These are phyloP conservation scores for Phaeoacremonium minimum DNA, from an alignment of 2,329 filamentous ascomycete genomes.

Conservation along the genomic window DNA sequence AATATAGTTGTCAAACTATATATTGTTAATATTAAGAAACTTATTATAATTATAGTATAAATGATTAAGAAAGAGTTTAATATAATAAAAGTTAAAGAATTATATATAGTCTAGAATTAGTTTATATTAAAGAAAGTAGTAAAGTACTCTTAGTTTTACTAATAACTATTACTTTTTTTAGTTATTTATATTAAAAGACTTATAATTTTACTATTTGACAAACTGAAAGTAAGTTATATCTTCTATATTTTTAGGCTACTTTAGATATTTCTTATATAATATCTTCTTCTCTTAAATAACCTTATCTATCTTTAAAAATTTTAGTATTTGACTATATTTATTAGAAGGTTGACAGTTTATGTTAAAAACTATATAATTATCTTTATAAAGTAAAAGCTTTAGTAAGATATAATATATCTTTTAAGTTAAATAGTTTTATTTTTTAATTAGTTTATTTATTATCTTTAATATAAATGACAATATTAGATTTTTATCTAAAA, in stretches of 20 bases:
- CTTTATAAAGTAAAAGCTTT: neutral
- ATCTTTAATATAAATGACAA: slow-evolving; percentile 2
- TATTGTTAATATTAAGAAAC: neutral
- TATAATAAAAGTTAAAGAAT: neutral
- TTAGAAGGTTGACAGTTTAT: neutral
- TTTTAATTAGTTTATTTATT: slow-evolving; percentile 1
- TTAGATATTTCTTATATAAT: neutral
- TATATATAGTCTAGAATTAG: neutral
- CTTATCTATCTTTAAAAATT: neutral
- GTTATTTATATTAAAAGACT: neutral
- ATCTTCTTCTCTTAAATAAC: neutral
- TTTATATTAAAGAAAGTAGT: neutral
- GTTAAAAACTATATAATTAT: neutral
- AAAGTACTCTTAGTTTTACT: neutral
- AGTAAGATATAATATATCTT: neutral
- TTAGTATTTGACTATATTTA: neutral
- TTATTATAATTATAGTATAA: neutral
- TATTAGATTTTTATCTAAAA: slow-evolving; percentile 3
- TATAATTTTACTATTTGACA: neutral
- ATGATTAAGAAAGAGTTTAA: neutral
- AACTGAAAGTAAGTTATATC: no score
- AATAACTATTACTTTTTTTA: neutral
- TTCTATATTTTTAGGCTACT: no score
- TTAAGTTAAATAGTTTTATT: neutral
- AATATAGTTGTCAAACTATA: neutral